Conservation (phyloP, 2,329 filamentous ascomycete species). For the Xylariales sp. region DNA sequence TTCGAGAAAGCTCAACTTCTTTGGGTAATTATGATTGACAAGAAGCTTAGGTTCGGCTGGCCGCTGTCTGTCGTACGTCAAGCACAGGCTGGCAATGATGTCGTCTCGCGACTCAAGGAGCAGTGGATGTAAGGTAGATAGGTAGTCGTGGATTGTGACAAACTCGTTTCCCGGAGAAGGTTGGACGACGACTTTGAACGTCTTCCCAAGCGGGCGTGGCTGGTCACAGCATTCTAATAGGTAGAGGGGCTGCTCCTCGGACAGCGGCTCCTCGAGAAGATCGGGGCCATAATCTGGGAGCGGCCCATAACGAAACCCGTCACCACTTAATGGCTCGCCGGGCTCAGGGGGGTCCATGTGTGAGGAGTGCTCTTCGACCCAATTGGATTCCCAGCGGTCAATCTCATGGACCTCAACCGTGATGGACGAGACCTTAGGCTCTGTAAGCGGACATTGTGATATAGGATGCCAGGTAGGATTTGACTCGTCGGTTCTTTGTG, state of each 20-base stretch:
- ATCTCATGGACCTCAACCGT: slow-evolving; percentile 3
- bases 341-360: slow-evolving; percentile 3
- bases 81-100: neutral
- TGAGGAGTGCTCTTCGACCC: neutral
- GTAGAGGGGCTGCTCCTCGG: slow-evolving; percentile 3
- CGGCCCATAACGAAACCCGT: neutral
- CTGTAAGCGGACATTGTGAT: slow-evolving; percentile 20
- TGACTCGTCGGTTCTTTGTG: slow-evolving; percentile 8
- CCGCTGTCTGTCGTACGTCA: neutral
- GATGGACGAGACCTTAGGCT: slow-evolving; percentile 14
- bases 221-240: slow-evolving; percentile 15
- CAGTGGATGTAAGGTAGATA: slow-evolving; percentile 4
- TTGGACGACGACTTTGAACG: neutral
- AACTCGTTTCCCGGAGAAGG: slow-evolving; percentile 15
- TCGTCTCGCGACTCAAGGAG: slow-evolving; percentile 5
- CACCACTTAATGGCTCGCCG: neutral
- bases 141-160: slow-evolving; percentile 18
- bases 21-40: neutral
- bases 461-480: slow-evolving; percentile 28
- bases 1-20: no score
- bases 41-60: slow-evolving; percentile 9
- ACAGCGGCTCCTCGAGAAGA: neutral
- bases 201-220: slow-evolving; percentile 5
- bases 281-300: slow-evolving; percentile 15
- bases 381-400: slow-evolving; percentile 16